A percentile compares a stretch with the other conserved stretches of the same genome.
These are phyloP conservation scores for Ilyonectria sp. DNA, from an alignment of 2,329 filamentous ascomycete genomes.

Conservation along the genomic window DNA sequence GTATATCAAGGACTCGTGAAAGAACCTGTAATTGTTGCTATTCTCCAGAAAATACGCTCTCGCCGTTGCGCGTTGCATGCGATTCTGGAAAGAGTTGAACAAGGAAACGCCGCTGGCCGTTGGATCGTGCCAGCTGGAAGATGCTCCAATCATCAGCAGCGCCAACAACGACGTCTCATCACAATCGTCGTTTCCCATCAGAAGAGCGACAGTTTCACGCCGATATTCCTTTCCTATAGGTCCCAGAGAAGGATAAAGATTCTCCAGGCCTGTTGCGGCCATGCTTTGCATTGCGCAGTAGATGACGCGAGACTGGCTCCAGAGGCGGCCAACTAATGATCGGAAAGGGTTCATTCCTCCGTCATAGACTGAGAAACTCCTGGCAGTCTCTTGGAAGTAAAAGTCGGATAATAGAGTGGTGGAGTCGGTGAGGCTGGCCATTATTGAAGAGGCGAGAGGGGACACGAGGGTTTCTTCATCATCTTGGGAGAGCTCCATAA, in stretches of 20 bases:
- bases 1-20: slow-evolving; percentile 31
- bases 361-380: slow-evolving; percentile 33
- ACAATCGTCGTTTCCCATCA: slow-evolving; percentile 25
- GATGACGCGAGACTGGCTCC: slow-evolving; percentile 29
- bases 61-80: slow-evolving; percentile 26
- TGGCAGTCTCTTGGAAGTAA: slow-evolving; percentile 34
- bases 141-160: slow-evolving; percentile 32
- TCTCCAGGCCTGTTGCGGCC: slow-evolving; percentile 32
- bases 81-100: slow-evolving; percentile 35
- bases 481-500: not conserved
- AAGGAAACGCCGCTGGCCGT: slow-evolving; percentile 26
- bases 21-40: slow-evolving; percentile 31
- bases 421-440: slow-evolving; percentile 16
- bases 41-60: slow-evolving; percentile 7
- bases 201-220: slow-evolving; percentile 21
- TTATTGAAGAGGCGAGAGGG: not conserved
- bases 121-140: slow-evolving; percentile 33
- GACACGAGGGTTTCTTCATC: not conserved
- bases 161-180: slow-evolving; percentile 32
- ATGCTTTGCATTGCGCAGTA: slow-evolving; percentile 33
- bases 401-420: slow-evolving; percentile 29
- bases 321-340: slow-evolving; percentile 26
- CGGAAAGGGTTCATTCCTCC: slow-evolving; percentile 33
- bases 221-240: slow-evolving; percentile 27
- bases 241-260: slow-evolving; percentile 25